Evolutionary conservation across 768 basidiomycete genomes (phyloP).

Genomic region (Phylloporus sp.): DNA sequence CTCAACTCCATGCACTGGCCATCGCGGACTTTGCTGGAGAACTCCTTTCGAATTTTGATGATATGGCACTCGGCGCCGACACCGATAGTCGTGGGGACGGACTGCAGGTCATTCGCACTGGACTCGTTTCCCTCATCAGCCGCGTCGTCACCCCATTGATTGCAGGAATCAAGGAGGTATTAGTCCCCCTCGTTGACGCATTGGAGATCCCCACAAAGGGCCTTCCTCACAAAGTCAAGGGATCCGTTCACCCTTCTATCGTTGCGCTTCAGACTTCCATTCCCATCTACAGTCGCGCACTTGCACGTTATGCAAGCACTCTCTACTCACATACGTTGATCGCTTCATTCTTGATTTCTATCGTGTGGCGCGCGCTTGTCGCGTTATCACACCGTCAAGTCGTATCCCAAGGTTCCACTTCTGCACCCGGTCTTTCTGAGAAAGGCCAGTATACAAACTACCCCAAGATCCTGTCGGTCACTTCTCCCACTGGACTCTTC

Average conservation of each 20-base stretch:
- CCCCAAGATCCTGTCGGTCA: conserved; percentile 46
- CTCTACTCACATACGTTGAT: conserved; percentile 54
- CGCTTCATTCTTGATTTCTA: conserved; percentile 66
- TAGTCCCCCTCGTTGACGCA: conserved; percentile 57
- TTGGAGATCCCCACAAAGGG: conserved; percentile 46
- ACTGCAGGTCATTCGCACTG: conserved; percentile 63
- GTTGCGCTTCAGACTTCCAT: conserved; percentile 50
- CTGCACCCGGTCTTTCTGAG: conserved; percentile 27
- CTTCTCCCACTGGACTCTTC: conserved; percentile 57
- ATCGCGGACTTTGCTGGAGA: conserved; percentile 69
- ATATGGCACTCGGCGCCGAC: conserved; percentile 57
- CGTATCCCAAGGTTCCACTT: conserved; percentile 39
- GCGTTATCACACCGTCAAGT: conserved; percentile 60
- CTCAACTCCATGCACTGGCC: conserved; percentile 67
- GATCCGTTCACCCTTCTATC: conserved; percentile 52
- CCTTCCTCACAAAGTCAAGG: conserved; percentile 15
- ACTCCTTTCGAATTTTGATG: conserved; percentile 65
- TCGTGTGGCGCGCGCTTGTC: conserved; percentile 71
- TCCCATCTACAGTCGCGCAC: conserved; percentile 55
- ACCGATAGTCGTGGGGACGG: conserved; percentile 62
- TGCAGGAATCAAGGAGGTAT: conserved; percentile 52
- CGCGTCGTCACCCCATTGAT: conserved; percentile 65
- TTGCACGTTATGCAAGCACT: conserved; percentile 52
- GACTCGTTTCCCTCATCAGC: conserved; percentile 61
- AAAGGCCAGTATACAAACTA: conserved; percentile 40